Conservation (phyloP, 495 filamentous ascomycete genomes). For the Trichoderma reesei region DNA sequence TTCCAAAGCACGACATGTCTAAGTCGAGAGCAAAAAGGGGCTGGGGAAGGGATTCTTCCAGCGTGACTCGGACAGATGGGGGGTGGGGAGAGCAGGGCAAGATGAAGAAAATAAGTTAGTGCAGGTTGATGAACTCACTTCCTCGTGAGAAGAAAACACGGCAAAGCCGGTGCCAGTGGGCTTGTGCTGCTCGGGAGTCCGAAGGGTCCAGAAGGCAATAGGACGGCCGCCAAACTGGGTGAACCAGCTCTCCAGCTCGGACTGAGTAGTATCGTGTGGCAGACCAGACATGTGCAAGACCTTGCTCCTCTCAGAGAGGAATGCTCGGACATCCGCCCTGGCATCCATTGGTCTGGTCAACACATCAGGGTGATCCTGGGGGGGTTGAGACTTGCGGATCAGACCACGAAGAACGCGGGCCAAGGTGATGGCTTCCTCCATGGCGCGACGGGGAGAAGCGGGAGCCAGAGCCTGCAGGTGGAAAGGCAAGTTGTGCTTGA, state of each 20-base stretch:
- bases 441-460: conserved; percentile 90
- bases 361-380: conserved; percentile 87
- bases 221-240: conserved; percentile 96
- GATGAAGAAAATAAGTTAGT: too few species aligned
- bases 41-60: too few species aligned
- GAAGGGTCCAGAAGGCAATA: conserved; percentile 98
- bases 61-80: too few species aligned
- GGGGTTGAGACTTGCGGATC: conserved; percentile 89
- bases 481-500: conserved; percentile 97
- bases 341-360: conserved; percentile 94
- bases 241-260: conserved; percentile 97
- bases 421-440: conserved; percentile 94
- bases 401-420: conserved; percentile 84
- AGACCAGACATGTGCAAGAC: conserved; percentile 94
- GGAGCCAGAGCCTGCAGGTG: conserved; percentile 94
- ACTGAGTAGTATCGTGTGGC: conserved; percentile 96
- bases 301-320: conserved; percentile 90
- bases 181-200: conserved; percentile 97
- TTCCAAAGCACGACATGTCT: too few species aligned
- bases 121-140: conserved; percentile 54
- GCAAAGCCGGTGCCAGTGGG: conserved; percentile 95
- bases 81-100: too few species aligned
- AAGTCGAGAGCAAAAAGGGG: too few species aligned
- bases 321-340: conserved; percentile 90
- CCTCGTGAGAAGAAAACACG: conserved; percentile 97